Base-by-base conservation (phyloP, 1,139 yeast genomes). In the Nakaseomyces sp. region DNA sequence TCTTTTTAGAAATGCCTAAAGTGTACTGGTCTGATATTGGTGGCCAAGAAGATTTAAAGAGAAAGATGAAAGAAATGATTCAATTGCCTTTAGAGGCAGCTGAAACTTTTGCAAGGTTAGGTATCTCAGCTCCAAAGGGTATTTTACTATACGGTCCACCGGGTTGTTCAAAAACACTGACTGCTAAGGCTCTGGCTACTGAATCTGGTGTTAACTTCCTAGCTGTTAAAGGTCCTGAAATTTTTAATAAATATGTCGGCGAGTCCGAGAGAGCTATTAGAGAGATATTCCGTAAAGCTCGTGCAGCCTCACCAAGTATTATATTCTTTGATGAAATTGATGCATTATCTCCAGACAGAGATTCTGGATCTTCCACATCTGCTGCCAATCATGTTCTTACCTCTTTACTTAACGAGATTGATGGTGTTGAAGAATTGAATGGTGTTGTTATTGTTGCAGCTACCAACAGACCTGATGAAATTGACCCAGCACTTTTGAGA, bases 371-470 rank as follows among this genome's bases (percentile, higher is more conserved):
- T 10, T 68, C 78, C 1, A 78, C 85, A 0, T 74, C 81, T 15
- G 94, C 94, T 0, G 79, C 91, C 0, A 87, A 78, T 51, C 83
- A 93, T 54, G 96, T 91, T 0, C 69, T 91, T 49, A 89, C 96
- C 0, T 83, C 97, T 0, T 68, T 91, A 52, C 72, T 91, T 56
- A 91, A 88, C 57, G 97, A 91, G 63, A 85, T 91, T 54, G 98
- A 91, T 60, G 98, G 98, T 58, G 91, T 91, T 10, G 98, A 91
- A 62, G 94, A 88, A 48, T 68, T 91, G 50, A 85, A 83, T 47
- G 96, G 95, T 2, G 97, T 91, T 5, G 87, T 88, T 3, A 81
- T 91, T 15, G 81, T 91, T 17, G 97, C 96, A 1, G 97, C 97
- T 6, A 91, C 98, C 0, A 91, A 91, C 60, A 73, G 95, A 57